phyloP scores from a whole-genome alignment of 805 yeast genomes.

The Ogataea kodamae region DNA sequence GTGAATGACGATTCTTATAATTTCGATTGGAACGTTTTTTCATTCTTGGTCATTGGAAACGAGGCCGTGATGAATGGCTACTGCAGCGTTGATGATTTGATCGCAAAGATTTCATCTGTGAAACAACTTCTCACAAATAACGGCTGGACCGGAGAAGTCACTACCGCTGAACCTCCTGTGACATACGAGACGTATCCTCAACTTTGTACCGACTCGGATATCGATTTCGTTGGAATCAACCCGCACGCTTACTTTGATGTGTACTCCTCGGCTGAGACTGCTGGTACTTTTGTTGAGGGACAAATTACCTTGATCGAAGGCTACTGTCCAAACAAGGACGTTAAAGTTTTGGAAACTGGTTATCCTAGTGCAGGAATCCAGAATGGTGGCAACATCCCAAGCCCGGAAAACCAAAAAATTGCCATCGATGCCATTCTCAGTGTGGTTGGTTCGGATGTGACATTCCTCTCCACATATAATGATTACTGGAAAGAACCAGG shows the following conservation, averaged over 20 bases:
- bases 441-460: slow-evolving; percentile 54
- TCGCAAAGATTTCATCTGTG: slow-evolving; percentile 61
- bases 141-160: slow-evolving; percentile 73
- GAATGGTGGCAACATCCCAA: slow-evolving; percentile 74
- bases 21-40: slow-evolving; percentile 69
- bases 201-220: slow-evolving; percentile 64
- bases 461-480: slow-evolving; percentile 74
- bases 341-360: slow-evolving; percentile 81
- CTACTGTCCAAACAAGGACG: slow-evolving; percentile 53
- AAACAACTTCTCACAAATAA: slow-evolving; percentile 54
- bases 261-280: slow-evolving; percentile 53
- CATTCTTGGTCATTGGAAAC: slow-evolving; percentile 78
- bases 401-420: slow-evolving; percentile 60
- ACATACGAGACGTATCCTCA: slow-evolving; percentile 58
- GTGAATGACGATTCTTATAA: slow-evolving; percentile 33
- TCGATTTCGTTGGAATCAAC: slow-evolving; percentile 84
- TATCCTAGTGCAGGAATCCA: slow-evolving; percentile 73
- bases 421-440: slow-evolving; percentile 66
- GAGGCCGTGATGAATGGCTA: slow-evolving; percentile 74
- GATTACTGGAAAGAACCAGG: slow-evolving; percentile 91
- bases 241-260: slow-evolving; percentile 82
- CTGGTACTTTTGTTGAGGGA: slow-evolving; percentile 67
- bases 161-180: slow-evolving; percentile 91
- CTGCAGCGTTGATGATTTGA: slow-evolving; percentile 58
- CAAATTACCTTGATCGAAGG: slow-evolving; percentile 55